A percentile compares a stretch with the other conserved stretches of the same genome.
Conservation (phyloP, 805 yeast species). For the Saccharomyces mikatae region DNA sequence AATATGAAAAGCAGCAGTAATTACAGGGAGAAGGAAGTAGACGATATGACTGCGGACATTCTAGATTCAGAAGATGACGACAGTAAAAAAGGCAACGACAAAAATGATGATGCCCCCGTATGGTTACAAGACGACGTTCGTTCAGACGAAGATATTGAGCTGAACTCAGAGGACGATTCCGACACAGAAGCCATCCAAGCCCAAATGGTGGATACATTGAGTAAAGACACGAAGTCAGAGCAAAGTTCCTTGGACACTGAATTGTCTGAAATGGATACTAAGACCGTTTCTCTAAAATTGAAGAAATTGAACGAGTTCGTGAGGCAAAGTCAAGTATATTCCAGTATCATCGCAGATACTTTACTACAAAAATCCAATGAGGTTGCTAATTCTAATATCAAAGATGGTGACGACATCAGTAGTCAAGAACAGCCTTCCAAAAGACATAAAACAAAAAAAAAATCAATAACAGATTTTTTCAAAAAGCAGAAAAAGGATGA, state of each 20-base stretch:
- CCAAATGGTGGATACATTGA: slow-evolving; percentile 9
- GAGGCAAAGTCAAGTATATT: slow-evolving; percentile 80
- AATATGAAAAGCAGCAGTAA: slow-evolving; percentile 2
- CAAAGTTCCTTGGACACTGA: slow-evolving; percentile 11
- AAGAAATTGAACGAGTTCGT: slow-evolving; percentile 64
- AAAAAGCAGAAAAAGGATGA: slow-evolving; percentile 8
- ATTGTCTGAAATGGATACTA: slow-evolving; percentile 30
- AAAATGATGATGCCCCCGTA: slow-evolving; percentile 9
- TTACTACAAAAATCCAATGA: slow-evolving; percentile 41
- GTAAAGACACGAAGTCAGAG: slow-evolving; percentile 1
- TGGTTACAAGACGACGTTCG: slow-evolving; percentile 24
- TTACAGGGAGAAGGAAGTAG: slow-evolving; percentile 26
- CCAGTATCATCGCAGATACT: slow-evolving; percentile 78
- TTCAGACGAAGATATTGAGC: slow-evolving; percentile 13
- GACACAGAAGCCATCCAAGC: slow-evolving; percentile 9
- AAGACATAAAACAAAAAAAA: slow-evolving; percentile 13
- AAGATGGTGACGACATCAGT: slow-evolving; percentile 22
- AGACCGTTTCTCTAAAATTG: slow-evolving; percentile 50
- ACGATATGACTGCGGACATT: slow-evolving; percentile 21
- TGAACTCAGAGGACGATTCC: slow-evolving; percentile 21
- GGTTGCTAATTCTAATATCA: slow-evolving; percentile 11
- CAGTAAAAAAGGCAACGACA: slow-evolving; percentile 4
- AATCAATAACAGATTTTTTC: slow-evolving; percentile 20
- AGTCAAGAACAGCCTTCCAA: slow-evolving; percentile 10
- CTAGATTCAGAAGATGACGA: slow-evolving; percentile 12